phyloP scores from a whole-genome alignment of 1,139 yeast species.

The Arxiozyma telluris region DNA sequence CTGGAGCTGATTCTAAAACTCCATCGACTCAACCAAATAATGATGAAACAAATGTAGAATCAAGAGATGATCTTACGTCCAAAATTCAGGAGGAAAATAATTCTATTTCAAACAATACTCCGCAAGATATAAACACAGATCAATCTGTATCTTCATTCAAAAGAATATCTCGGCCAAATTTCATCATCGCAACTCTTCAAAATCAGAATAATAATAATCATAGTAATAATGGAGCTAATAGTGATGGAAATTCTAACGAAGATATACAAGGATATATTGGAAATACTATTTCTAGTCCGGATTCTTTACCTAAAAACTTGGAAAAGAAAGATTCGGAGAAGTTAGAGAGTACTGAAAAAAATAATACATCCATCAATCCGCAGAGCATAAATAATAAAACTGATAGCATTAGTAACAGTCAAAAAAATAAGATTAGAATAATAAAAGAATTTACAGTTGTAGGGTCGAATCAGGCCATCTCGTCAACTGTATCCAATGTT shows the following conservation, averaged over 20 bases:
- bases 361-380: not conserved
- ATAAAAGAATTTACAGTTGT: conserved; percentile 2
- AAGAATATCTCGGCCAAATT: not conserved
- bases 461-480: not conserved
- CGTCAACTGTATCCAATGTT: not conserved
- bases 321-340: not conserved
- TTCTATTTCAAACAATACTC: not conserved
- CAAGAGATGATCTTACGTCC: not conserved
- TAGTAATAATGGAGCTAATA: no score
- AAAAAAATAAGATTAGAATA: not conserved
- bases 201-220: no score
- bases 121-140: not conserved
- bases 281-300: no score
- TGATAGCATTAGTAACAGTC: not conserved
- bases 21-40: not conserved
- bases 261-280: not conserved
- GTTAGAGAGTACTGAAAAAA: no score
- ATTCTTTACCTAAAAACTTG: not conserved
- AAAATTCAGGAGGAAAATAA: not conserved
- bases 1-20: not conserved
- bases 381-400: not conserved
- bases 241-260: not conserved
- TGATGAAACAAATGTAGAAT: not conserved
- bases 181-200: not conserved
- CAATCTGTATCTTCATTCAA: not conserved